phyloP scores from a whole-genome alignment of 2,329 filamentous ascomycete genomes.

The Aspergillus costaricaensis region DNA sequence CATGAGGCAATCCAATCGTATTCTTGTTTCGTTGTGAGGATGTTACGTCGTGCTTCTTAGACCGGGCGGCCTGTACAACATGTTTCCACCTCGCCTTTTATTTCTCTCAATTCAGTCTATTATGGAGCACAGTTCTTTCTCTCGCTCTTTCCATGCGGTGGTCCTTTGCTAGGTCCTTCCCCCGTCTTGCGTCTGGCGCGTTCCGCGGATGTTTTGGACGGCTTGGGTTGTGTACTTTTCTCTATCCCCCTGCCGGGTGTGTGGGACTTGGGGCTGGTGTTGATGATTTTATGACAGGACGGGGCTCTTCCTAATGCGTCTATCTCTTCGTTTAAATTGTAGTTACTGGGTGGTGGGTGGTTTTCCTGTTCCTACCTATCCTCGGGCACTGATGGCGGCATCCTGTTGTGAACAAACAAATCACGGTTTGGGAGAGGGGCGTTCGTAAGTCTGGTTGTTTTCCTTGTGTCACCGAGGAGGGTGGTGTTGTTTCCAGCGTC shows the following conservation, averaged over 20 bases:
- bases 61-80: slow-evolving; percentile 41
- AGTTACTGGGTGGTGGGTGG: slow-evolving; percentile 21
- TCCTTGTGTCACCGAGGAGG: slow-evolving; percentile 7
- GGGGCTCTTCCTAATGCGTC: slow-evolving; percentile 11
- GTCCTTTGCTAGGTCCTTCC: slow-evolving; percentile 9
- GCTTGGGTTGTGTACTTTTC: slow-evolving; percentile 2
- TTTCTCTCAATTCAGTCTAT: slow-evolving; percentile 25
- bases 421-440: slow-evolving; percentile 2
- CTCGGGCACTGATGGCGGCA: slow-evolving; percentile 16
- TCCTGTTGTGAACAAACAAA: slow-evolving; percentile 1
- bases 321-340: slow-evolving; percentile 23
- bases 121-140: slow-evolving; percentile 21
- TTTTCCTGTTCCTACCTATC: slow-evolving; percentile 8
- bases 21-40: slow-evolving; percentile 36
- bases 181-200: slow-evolving; percentile 10
- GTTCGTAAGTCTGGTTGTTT: slow-evolving; percentile 16
- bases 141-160: slow-evolving; percentile 12
- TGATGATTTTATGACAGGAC: slow-evolving; percentile 3
- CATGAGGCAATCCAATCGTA: slow-evolving; percentile 43
- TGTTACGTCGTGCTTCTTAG: slow-evolving; percentile 36
- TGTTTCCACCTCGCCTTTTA: slow-evolving; percentile 22
- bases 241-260: slow-evolving; percentile 14
- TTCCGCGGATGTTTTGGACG: not conserved
- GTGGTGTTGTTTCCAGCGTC: slow-evolving; percentile 4
- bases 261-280: no score